Evolutionary conservation across 1,284 basidiomycete genomes (phyloP).

Genomic region (Neotropicomus parvogracilis): DNA sequence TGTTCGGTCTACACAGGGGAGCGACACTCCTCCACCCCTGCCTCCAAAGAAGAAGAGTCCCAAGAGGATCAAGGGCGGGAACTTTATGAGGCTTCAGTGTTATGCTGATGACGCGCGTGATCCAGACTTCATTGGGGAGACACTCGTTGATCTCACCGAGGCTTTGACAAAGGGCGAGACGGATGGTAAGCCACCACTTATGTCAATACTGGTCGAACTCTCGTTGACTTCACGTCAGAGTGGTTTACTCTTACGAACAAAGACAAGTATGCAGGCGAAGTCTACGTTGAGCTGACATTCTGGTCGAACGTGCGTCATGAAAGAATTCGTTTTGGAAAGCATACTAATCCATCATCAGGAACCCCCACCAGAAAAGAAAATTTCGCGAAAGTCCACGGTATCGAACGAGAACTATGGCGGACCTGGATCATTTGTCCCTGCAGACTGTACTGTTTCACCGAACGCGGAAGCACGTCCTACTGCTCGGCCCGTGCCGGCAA

Average conservation of each 20-base stretch:
- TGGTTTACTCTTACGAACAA: conserved; percentile 91
- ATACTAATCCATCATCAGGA: conserved; percentile 45
- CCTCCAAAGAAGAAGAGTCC: conserved; percentile 54
- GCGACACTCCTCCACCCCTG: conserved; percentile 56
- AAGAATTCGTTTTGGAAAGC: neutral
- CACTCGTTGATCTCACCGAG: conserved; percentile 82
- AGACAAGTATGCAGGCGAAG: conserved; percentile 90
- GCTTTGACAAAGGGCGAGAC: conserved; percentile 94
- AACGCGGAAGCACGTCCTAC: conserved; percentile 23
- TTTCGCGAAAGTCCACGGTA: conserved; percentile 46
- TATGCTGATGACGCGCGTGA: conserved; percentile 95
- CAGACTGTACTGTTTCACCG: conserved; percentile 38
- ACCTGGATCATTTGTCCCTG: conserved; percentile 67
- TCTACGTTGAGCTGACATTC: conserved; percentile 93
- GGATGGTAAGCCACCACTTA: conserved; percentile 69
- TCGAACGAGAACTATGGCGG: conserved; percentile 67
- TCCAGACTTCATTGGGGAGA: conserved; percentile 94
- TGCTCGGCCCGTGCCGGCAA: conserved; percentile 38
- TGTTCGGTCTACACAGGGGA: conserved; percentile 45
- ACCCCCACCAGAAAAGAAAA: conserved; percentile 68
- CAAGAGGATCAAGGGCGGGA: conserved; percentile 70
- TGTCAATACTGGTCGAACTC: neutral
- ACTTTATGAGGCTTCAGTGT: conserved; percentile 78
- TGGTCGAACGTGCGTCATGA: conserved; percentile 85
- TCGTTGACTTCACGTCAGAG: conserved; percentile 49